Evolutionary conservation across 2,329 filamentous ascomycete genomes (phyloP).

Genomic region (Aspergillus alliaceus): DNA sequence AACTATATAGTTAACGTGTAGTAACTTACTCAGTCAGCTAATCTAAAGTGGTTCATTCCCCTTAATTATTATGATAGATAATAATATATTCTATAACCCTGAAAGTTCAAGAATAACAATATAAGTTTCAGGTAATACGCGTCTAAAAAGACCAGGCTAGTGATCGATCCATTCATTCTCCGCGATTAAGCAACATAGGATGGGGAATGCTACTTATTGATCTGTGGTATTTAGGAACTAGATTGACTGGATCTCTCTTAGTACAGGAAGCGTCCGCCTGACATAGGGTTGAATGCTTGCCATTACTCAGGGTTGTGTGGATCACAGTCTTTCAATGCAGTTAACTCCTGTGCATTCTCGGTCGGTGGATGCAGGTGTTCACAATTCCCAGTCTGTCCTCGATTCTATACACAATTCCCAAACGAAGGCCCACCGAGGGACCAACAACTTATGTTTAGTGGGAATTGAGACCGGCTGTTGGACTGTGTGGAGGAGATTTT

Average conservation of each 20-base stretch:
- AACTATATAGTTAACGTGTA: too few species aligned
- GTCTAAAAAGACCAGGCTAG: too few species aligned
- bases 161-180: slow-evolving; percentile 61
- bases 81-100: too few species aligned
- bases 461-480: slow-evolving; percentile 60
- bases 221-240: slow-evolving; percentile 72
- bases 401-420: slow-evolving; percentile 64
- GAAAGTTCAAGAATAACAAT: too few species aligned
- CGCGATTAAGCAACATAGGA: slow-evolving; percentile 43
- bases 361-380: slow-evolving; percentile 71
- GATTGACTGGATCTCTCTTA: slow-evolving; percentile 69
- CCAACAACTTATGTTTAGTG: slow-evolving; percentile 55
- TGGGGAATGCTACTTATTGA: too few species aligned
- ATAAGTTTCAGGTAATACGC: too few species aligned
- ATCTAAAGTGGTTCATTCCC: too few species aligned
- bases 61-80: too few species aligned
- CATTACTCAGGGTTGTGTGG: slow-evolving; percentile 63
- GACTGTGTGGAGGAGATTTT: slow-evolving; percentile 72
- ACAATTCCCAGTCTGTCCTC: slow-evolving; percentile 66
- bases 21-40: too few species aligned
- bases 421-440: slow-evolving; percentile 48
- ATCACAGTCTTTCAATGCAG: slow-evolving; percentile 66
- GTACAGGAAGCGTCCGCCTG: slow-evolving; percentile 61
- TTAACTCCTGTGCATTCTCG: slow-evolving; percentile 66
- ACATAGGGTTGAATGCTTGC: slow-evolving; percentile 66